These are phyloP conservation scores for Neurospora sp. DNA, from an alignment of 495 filamentous ascomycete genomes.

Conservation along the genomic window DNA sequence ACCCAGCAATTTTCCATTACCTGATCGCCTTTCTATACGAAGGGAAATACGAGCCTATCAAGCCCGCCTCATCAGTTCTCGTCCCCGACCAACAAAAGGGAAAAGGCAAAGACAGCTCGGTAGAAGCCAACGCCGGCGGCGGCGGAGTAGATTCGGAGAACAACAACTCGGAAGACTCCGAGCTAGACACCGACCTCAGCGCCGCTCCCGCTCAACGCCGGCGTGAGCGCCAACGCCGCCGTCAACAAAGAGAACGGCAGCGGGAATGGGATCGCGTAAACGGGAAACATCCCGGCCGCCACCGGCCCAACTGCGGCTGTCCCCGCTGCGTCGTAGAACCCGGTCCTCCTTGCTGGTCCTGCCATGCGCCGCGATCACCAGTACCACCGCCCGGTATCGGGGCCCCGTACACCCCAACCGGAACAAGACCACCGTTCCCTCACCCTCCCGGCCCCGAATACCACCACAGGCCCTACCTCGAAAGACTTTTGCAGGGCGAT, in stretches of 20 bases:
- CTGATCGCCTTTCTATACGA: conserved; percentile 42
- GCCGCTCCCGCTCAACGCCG: conserved; percentile 20
- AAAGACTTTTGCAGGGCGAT: neutral
- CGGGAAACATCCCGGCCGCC: conserved; percentile 31
- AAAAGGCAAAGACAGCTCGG: conserved; percentile 15
- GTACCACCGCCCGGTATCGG: conserved; percentile 20
- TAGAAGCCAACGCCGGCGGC: conserved; percentile 8
- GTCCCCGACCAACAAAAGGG: conserved; percentile 31
- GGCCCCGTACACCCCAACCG: conserved; percentile 2
- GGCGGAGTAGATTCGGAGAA: conserved; percentile 21
- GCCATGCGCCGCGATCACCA: conserved; percentile 29
- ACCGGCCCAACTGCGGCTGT: conserved; percentile 34
- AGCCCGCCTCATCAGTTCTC: conserved; percentile 26
- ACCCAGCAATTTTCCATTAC: conserved; percentile 39
- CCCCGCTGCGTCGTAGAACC: conserved; percentile 24
- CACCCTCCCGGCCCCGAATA: conserved; percentile 5
- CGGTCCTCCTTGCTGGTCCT: conserved; percentile 36
- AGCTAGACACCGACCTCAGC: conserved; percentile 24
- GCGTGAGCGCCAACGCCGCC: conserved; percentile 23
- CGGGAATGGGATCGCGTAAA: conserved; percentile 28
- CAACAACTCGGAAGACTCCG: conserved; percentile 19
- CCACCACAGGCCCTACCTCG: conserved; percentile 7
- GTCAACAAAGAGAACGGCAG: conserved; percentile 24
- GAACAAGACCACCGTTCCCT: conserved; percentile 1
- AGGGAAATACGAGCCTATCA: conserved; percentile 35